Conservation (phyloP, 805 yeast genomes). For the Hanseniaspora meyeri region DNA sequence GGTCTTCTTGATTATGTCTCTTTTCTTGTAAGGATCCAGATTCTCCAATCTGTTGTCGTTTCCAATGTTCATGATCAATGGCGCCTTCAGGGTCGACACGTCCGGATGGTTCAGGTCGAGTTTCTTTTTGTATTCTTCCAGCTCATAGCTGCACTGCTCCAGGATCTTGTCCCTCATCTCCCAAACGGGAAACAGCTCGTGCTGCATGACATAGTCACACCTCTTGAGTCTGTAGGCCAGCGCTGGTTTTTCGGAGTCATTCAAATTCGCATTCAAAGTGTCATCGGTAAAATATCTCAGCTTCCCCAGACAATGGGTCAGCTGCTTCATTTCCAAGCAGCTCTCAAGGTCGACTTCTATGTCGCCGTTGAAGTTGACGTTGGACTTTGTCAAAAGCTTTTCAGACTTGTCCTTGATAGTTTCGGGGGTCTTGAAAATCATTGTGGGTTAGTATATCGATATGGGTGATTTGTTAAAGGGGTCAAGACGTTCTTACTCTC, state of each 20-base stretch:
- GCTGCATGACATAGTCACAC: slow-evolving; percentile 29
- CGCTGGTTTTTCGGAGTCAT: slow-evolving; percentile 28
- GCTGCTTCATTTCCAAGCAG: slow-evolving; percentile 9
- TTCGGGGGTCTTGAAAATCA: neutral
- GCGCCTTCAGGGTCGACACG: neutral
- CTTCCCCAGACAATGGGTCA: slow-evolving; percentile 2
- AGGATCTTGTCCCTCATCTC: slow-evolving; percentile 31
- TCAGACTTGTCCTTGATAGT: neutral
- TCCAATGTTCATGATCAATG: slow-evolving; percentile 18
- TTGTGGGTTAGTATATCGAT: neutral
- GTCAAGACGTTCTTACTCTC: too few relatives aligned
- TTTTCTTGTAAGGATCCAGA: slow-evolving; percentile 41
- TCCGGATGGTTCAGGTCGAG: slow-evolving; percentile 20
- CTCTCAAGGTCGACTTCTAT: neutral
- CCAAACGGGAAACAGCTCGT: slow-evolving; percentile 39
- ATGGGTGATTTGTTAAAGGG: too few relatives aligned
- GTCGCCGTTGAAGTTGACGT: neutral
- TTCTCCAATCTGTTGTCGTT: slow-evolving; percentile 23
- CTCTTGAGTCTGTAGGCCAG: slow-evolving; percentile 16
- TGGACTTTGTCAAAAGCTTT: neutral
- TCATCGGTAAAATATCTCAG: slow-evolving; percentile 34
- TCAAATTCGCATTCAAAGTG: slow-evolving; percentile 33
- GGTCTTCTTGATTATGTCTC: slow-evolving; percentile 27
- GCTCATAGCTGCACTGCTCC: slow-evolving; percentile 32
- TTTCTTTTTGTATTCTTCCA: slow-evolving; percentile 24